Evolutionary conservation across 331 rosid species (phyloP).

Genomic region (Prunus yedoensis): DNA sequence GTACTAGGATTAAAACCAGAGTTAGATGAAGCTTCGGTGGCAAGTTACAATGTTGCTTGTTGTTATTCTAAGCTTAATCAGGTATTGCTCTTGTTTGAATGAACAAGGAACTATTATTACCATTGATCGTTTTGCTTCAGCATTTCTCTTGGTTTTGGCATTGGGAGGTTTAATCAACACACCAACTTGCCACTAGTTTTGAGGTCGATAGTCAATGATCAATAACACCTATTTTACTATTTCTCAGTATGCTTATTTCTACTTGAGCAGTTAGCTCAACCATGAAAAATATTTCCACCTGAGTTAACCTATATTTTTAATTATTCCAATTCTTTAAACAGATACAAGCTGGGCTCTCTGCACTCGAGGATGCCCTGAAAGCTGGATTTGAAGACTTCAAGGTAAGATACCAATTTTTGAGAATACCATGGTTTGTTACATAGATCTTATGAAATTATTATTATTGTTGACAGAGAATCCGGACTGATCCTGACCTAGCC

Average conservation of each 20-base stretch:
- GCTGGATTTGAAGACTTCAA: slow-evolving; percentile 93
- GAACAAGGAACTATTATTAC: neutral
- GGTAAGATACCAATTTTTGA: slow-evolving; percentile 41
- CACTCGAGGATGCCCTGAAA: slow-evolving; percentile 86
- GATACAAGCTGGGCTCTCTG: slow-evolving; percentile 88
- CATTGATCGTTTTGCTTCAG: neutral
- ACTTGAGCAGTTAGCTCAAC: neutral
- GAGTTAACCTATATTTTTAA: neutral
- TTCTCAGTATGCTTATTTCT: neutral
- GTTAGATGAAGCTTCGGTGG: slow-evolving; percentile 70
- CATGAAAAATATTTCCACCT: neutral
- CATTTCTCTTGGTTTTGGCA: slow-evolving; percentile 2
- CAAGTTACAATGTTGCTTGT: slow-evolving; percentile 94
- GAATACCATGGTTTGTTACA: neutral
- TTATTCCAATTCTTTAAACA: slow-evolving; percentile 21
- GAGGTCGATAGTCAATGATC: neutral
- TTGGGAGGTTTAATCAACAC: neutral
- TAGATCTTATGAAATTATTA: slow-evolving; percentile 13
- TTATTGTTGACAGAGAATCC: slow-evolving; percentile 66
- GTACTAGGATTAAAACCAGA: slow-evolving; percentile 84
- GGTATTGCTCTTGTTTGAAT: slow-evolving; percentile 43
- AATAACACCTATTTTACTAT: neutral
- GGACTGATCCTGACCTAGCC: slow-evolving; percentile 93
- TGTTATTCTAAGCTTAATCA: slow-evolving; percentile 92
- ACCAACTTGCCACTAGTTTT: neutral